A percentile compares a stretch with the other conserved stretches of the same genome.
phyloP scores from a whole-genome alignment of 1,284 basidiomycete genomes.

The Ceratobasidium theobromae region DNA sequence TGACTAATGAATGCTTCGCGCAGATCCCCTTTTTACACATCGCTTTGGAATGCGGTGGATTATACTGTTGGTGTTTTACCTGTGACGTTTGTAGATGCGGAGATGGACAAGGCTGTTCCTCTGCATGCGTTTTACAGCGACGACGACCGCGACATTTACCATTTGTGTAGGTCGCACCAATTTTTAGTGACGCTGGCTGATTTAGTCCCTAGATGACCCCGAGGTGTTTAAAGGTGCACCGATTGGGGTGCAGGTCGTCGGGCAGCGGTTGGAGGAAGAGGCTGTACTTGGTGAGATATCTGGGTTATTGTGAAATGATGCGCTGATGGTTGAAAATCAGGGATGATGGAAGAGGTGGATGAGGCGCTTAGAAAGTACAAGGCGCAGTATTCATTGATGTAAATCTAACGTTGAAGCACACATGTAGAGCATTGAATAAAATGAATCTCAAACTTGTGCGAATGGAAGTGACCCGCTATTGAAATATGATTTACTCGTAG shows the following conservation, averaged over 20 bases:
- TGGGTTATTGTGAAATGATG: neutral
- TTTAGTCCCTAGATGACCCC: slow-evolving; percentile 55
- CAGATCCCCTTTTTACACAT: slow-evolving; percentile 58
- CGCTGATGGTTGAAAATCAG: slow-evolving; percentile 33
- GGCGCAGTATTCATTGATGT: neutral
- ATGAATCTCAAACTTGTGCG: no score
- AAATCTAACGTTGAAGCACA: no score
- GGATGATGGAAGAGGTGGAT: slow-evolving; percentile 62
- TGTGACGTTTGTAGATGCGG: slow-evolving; percentile 58
- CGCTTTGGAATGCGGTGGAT: slow-evolving; percentile 68
- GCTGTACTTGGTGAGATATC: slow-evolving; percentile 46
- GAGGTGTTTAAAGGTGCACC: slow-evolving; percentile 60
- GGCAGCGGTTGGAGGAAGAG: slow-evolving; percentile 71
- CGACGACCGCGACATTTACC: slow-evolving; percentile 53
- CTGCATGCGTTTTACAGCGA: slow-evolving; percentile 51
- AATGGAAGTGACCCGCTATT: no score
- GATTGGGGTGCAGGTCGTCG: slow-evolving; percentile 68
- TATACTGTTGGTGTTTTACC: slow-evolving; percentile 69
- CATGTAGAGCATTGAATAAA: no score
- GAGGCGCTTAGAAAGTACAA: slow-evolving; percentile 24
- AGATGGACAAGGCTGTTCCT: slow-evolving; percentile 49
- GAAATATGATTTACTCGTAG: no score
- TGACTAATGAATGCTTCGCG: slow-evolving; percentile 35
- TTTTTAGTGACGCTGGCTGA: neutral
- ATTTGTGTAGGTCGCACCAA: slow-evolving; percentile 53